phyloP scores from a whole-genome alignment of 208 protist species.

The Leishmania lainsoni region DNA sequence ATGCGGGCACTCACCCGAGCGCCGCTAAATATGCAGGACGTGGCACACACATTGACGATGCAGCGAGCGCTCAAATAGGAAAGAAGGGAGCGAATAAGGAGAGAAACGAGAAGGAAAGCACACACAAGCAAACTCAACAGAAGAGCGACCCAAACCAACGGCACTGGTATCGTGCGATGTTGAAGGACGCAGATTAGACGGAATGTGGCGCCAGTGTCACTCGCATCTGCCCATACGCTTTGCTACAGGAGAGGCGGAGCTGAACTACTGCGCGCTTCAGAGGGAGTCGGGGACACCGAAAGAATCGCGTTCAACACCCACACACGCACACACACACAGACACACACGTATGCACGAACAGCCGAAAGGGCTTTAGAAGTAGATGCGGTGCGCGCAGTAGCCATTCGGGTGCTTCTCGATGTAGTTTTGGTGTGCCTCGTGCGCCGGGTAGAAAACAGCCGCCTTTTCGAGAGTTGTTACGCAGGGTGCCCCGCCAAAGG shows the following conservation, averaged over 20 bases:
- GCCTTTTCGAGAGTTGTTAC: conserved; percentile 76
- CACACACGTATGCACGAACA: background rate
- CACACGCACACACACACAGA: background rate
- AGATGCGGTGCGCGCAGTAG: conserved; percentile 83
- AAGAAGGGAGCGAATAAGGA: too few relatives aligned
- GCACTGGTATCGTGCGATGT: too few relatives aligned
- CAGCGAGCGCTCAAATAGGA: too few relatives aligned
- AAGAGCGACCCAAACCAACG: too few relatives aligned
- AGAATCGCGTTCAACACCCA: background rate
- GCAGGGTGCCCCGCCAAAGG: conserved; percentile 62
- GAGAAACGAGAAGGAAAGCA: too few relatives aligned
- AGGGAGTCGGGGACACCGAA: background rate
- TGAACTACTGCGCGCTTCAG: background rate
- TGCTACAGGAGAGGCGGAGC: background rate
- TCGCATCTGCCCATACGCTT: background rate
- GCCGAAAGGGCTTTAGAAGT: conserved; percentile 39
- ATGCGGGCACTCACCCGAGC: background rate
- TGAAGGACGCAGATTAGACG: too few relatives aligned
- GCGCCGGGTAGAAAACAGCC: conserved; percentile 77
- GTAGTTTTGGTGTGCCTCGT: conserved; percentile 91
- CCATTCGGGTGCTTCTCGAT: conserved; percentile 78
- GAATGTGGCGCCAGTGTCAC: background rate
- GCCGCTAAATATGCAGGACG: background rate
- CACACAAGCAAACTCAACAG: too few relatives aligned
- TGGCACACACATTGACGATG: too few relatives aligned